These are phyloP conservation scores for Abelmoschus esculentus DNA, from an alignment of 345 rosid genomes.

Conservation along the genomic window DNA sequence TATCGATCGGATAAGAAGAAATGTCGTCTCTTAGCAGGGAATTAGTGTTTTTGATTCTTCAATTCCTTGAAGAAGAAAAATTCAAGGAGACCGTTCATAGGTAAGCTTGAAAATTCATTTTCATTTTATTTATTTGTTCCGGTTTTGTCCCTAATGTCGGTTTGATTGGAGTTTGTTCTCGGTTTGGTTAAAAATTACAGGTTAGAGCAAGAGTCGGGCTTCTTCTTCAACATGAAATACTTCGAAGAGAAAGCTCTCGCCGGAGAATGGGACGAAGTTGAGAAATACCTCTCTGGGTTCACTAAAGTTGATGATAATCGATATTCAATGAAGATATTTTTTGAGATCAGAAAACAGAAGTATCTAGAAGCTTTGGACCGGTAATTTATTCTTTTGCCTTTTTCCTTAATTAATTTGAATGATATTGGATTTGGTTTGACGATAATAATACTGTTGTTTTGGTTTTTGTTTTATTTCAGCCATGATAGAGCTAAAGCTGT, in stretches of 20 bases:
- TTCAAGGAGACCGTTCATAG: conserved; percentile 65
- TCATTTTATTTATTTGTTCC: background rate
- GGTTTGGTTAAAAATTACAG: conserved; percentile 3
- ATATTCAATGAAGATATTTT: conserved; percentile 49
- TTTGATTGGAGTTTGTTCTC: conserved; percentile 4
- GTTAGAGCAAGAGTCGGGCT: conserved; percentile 28
- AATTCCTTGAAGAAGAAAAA: conserved; percentile 70
- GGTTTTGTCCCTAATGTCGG: conserved; percentile 8
- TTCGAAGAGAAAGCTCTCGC: conserved; percentile 28
- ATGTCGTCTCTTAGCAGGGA: conserved; percentile 74
- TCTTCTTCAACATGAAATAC: conserved; percentile 29
- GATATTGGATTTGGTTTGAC: background rate
- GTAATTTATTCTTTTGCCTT: conserved; percentile 17
- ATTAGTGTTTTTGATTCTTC: conserved; percentile 66
- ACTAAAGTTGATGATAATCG: conserved; percentile 32
- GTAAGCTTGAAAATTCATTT: conserved; percentile 22
- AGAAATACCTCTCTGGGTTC: conserved; percentile 29
- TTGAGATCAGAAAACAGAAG: conserved; percentile 55
- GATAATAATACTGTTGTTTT: background rate
- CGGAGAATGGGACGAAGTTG: conserved; percentile 36
- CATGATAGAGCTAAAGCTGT: conserved; percentile 81
- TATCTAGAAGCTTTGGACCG: conserved; percentile 57
- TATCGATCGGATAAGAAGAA: background rate
- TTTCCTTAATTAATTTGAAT: background rate
- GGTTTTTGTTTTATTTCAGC: conserved; percentile 27